Evolutionary conservation across 352 stramenopile genomes (phyloP).

Genomic region (Phytophthora brassicae): DNA sequence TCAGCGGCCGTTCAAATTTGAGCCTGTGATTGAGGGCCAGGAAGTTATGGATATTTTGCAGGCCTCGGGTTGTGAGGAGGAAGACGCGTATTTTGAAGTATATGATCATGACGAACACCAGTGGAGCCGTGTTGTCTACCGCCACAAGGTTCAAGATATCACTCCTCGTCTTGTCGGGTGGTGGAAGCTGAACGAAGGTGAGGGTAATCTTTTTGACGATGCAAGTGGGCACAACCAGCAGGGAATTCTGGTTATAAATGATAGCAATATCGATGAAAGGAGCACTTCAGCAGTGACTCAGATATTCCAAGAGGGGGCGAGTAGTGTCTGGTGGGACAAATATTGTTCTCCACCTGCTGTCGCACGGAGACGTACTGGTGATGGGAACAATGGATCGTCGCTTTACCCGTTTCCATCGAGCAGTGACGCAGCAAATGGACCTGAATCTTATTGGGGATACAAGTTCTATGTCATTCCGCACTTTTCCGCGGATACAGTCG

Average conservation of each 20-base stretch:
- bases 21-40: conserved; percentile 19
- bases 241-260: conserved; percentile 5
- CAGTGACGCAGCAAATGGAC: neutral
- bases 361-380: conserved; percentile 32
- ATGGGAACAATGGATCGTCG: conserved; percentile 13
- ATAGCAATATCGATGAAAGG: neutral
- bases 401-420: conserved; percentile 31
- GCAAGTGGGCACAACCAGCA: conserved; percentile 36
- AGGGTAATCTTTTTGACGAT: conserved; percentile 41
- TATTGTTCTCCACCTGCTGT: conserved; percentile 25
- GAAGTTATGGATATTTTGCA: conserved; percentile 42
- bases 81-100: conserved; percentile 54
- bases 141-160: conserved; percentile 65
- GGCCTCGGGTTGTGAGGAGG: conserved; percentile 23
- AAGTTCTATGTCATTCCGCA: conserved; percentile 76
- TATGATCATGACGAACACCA: conserved; percentile 50
- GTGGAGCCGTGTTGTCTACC: conserved; percentile 63
- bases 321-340: conserved; percentile 25
- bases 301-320: conserved; percentile 8
- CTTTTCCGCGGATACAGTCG: conserved; percentile 53
- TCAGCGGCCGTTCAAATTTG: conserved; percentile 54
- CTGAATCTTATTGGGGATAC: conserved; percentile 56
- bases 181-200: conserved; percentile 69
- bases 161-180: conserved; percentile 45
- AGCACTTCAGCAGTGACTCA: neutral